Base-by-base conservation (phyloP, 345 rosid species). In the Schrenkiella parvula region DNA sequence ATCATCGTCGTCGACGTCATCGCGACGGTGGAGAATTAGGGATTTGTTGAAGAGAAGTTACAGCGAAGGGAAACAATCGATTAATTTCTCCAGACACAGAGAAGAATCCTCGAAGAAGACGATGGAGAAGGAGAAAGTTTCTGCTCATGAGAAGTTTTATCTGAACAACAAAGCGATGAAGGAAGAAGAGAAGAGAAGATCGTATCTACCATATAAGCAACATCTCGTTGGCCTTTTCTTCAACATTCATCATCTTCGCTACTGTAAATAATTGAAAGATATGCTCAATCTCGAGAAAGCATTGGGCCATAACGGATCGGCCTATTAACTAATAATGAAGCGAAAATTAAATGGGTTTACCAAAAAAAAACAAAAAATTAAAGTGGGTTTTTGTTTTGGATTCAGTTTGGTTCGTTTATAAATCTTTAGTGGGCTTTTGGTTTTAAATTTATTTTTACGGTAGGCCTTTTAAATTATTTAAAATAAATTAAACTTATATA, bases 191-290 rank as follows among this genome's bases (percentile, higher is more conserved):
- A 83, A 79, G 81, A 79, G 85, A 66, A 72, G 66, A 53, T 86
- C 90, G 0, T 89, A 79, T 71, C 46, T 92, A 37, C 98, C 96
- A 2, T 92, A 89, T 71, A 71, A 86, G 78, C 84, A 77, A 78
- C 84, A 66, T 50, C 59, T 88, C 38, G 76, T 89, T 37, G 93
- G 95, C 53, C 84, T 89, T 53, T 87, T 87, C 31, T 55, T 55
- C 61, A 55, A 31, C 41, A 12, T 53, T 53, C 58, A 53, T 53
- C 58, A n/a, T 53, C n/a, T n/a, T n/a, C 58, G 37, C 19, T 53
- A 15, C 5, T 13, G 41, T 3, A 32, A 55, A n/a, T n/a, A n/a
- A n/a, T n/a, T n/a, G n/a, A n/a, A n/a, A n/a, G n/a, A n/a, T n/a
- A n/a, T n/a, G n/a, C n/a, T n/a, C n/a, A n/a, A n/a, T n/a, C n/a